These are phyloP conservation scores for Shiraia sp. DNA, from an alignment of 2,329 filamentous ascomycete species.

Conservation along the genomic window DNA sequence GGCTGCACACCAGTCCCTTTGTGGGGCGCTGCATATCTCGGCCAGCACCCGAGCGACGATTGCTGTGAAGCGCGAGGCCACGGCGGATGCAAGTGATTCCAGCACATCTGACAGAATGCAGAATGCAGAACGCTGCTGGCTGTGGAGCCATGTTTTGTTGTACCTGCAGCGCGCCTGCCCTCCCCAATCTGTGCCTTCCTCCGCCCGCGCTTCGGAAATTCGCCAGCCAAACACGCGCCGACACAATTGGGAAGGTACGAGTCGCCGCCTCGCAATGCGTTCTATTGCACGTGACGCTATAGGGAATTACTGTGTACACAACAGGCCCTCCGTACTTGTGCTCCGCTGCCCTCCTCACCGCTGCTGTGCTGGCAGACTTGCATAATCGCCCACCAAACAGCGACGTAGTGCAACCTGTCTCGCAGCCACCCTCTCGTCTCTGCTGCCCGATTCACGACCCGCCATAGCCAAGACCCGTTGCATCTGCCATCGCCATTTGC, in stretches of 20 bases:
- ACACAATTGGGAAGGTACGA: background rate
- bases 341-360: slow-evolving; percentile 3
- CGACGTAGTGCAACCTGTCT: slow-evolving; percentile 1
- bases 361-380: background rate
- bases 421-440: background rate
- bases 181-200: slow-evolving; percentile 10
- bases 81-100: no score
- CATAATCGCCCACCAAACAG: background rate
- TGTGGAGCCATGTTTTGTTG: background rate
- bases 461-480: no score
- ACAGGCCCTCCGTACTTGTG: no score
- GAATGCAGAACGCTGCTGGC: background rate
- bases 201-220: slow-evolving; percentile 11
- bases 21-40: background rate
- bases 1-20: background rate
- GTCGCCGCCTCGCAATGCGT: background rate
- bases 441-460: no score
- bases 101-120: no score
- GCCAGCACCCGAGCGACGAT: no score
- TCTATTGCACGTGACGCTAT: slow-evolving; percentile 7
- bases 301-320: no score
- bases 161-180: background rate
- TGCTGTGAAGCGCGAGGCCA: no score
- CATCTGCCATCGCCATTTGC: no score
- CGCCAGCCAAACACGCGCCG: slow-evolving; percentile 8